Conservation (phyloP, 768 basidiomycete genomes). For the Lactarius quietus region DNA sequence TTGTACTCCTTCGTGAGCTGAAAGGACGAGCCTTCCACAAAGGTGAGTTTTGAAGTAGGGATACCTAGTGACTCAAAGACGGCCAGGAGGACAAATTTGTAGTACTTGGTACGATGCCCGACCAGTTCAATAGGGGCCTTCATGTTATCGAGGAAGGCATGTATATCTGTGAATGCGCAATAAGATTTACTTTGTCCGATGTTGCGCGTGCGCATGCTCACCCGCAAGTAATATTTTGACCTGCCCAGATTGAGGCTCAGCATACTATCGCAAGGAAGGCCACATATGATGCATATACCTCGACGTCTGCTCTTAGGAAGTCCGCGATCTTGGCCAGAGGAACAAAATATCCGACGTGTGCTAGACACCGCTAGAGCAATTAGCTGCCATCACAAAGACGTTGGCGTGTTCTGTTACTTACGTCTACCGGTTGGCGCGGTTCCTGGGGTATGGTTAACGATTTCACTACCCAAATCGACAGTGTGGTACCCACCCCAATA, state of each 20-base stretch:
- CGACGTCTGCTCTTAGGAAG: slow-evolving; percentile 89
- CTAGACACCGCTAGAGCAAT: slow-evolving; percentile 41
- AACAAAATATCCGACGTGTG: slow-evolving; percentile 97
- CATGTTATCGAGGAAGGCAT: slow-evolving; percentile 96
- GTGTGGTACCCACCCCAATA: slow-evolving; percentile 80
- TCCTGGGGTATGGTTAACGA: slow-evolving; percentile 44
- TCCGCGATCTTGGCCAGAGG: slow-evolving; percentile 94
- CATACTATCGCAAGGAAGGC: slow-evolving; percentile 26
- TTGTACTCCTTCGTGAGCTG: slow-evolving; percentile 91
- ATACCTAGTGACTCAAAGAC: slow-evolving; percentile 90
- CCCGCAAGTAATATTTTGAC: slow-evolving; percentile 83
- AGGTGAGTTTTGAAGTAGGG: slow-evolving; percentile 75
- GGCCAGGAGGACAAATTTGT: slow-evolving; percentile 73
- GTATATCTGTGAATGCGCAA: slow-evolving; percentile 58
- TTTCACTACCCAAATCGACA: not conserved
- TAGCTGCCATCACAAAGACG: not conserved
- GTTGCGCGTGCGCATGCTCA: slow-evolving; percentile 31
- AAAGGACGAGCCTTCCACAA: slow-evolving; percentile 90
- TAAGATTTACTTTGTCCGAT: not conserved
- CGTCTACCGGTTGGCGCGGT: slow-evolving; percentile 93
- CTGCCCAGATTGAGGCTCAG: slow-evolving; percentile 32
- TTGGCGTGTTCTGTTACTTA: slow-evolving; percentile 41
- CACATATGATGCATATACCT: slow-evolving; percentile 44
- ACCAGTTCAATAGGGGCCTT: slow-evolving; percentile 96
- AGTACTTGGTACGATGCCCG: slow-evolving; percentile 84